Conservation (phyloP, 306 rosid genomes). For the Cicer arietinum region DNA sequence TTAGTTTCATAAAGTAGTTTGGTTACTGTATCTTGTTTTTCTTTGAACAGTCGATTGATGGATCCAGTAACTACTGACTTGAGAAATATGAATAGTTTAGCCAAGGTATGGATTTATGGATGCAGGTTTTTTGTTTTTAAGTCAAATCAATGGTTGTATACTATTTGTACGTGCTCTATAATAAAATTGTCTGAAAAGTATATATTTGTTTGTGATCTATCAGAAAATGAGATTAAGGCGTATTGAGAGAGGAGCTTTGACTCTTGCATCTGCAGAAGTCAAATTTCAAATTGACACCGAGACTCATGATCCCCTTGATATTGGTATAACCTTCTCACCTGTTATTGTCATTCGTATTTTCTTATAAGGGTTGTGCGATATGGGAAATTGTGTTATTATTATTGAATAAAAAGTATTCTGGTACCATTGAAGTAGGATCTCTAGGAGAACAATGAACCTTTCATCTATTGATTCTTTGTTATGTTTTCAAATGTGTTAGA, state of each 20-base stretch:
- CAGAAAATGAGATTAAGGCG: constrained; percentile 95
- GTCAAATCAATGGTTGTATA: constrained; percentile 22
- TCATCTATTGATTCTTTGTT: constrained; percentile 10
- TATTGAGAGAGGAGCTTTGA: constrained; percentile 93
- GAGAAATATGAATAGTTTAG: constrained; percentile 93
- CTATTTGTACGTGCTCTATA: constrained; percentile 21
- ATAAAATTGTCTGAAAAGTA: constrained; percentile 42
- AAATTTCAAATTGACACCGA: constrained; percentile 98
- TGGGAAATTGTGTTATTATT: constrained; percentile 18
- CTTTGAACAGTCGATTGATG: constrained; percentile 80
- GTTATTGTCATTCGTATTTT: constrained; percentile 35
- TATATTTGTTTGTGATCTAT: constrained; percentile 40
- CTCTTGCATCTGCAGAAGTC: constrained; percentile 99
- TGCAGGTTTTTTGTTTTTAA: constrained; percentile 23
- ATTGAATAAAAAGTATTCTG: constrained; percentile 32
- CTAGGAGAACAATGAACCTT: constrained; percentile 4
- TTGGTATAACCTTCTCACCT: constrained; percentile 59
- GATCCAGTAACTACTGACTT: constrained; percentile 88
- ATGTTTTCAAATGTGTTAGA: constrained; percentile 29
- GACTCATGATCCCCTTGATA: constrained; percentile 98
- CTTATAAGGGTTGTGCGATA: constrained; percentile 22
- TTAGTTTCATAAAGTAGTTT: constrained; percentile 17
- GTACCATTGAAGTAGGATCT: constrained; percentile 35
- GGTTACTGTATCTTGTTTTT: constrained; percentile 40
- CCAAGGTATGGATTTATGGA: constrained; percentile 69